Percentiles rank a stretch among this genome's conserved stretches.
Conservation (phyloP, 495 filamentous ascomycete genomes). For the Aspergillus heteromorphus region DNA sequence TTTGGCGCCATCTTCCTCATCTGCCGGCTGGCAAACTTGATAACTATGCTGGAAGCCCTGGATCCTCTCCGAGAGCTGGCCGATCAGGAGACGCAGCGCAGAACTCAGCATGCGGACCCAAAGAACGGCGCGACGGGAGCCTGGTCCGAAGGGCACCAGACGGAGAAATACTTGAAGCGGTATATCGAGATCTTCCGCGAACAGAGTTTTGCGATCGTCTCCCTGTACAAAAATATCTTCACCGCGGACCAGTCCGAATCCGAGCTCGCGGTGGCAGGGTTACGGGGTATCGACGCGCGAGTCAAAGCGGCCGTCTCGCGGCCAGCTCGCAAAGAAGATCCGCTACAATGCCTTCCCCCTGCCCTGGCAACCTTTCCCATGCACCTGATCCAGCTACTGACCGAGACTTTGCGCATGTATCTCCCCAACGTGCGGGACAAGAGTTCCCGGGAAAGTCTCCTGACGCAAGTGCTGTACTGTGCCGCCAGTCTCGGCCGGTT, state of each 20-base stretch:
- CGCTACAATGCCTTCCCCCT: constrained; percentile 64
- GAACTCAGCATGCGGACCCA: constrained; percentile 21
- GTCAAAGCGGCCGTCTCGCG: constrained; percentile 20
- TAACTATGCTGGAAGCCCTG: constrained; percentile 74
- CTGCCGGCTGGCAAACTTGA: constrained; percentile 74
- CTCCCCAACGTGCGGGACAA: constrained; percentile 79
- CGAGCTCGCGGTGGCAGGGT: constrained; percentile 28
- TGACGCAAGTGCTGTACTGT: constrained; percentile 95
- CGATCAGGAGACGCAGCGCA: constrained; percentile 69
- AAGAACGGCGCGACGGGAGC: constrained; percentile 23
- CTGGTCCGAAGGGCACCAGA: constrained; percentile 82
- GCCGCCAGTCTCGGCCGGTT: constrained; percentile 87
- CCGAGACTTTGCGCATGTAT: constrained; percentile 71
- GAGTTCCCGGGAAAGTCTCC: constrained; percentile 70
- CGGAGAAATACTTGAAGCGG: constrained; percentile 86
- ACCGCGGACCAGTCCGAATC: constrained; percentile 44
- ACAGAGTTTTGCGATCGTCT: constrained; percentile 92
- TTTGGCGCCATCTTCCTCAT: constrained; percentile 84
- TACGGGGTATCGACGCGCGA: constrained; percentile 31
- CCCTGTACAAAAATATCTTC: constrained; percentile 88
- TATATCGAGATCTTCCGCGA: constrained; percentile 98
- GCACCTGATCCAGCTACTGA: constrained; percentile 76
- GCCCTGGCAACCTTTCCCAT: constrained; percentile 80
- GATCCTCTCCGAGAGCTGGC: constrained; percentile 83
- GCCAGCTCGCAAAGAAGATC: constrained; percentile 39